Percentiles rank a stretch among this genome's conserved stretches.
Conservation (phyloP, 108 stramenopile genomes). For the Skeletonema grethae region DNA sequence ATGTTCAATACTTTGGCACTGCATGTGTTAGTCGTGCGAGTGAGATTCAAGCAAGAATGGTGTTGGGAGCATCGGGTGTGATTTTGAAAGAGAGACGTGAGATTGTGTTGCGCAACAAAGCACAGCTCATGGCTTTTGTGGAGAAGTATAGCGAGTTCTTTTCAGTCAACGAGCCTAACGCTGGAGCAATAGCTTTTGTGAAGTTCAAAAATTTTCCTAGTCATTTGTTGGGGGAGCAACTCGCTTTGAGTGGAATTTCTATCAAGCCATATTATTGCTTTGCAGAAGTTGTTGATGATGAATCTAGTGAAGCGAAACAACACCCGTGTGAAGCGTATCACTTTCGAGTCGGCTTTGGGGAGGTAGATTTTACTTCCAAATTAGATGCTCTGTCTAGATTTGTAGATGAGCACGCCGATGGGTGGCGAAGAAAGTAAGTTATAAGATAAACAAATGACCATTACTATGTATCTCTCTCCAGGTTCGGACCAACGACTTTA, state of each 20-base stretch:
- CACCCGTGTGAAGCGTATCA: constrained; percentile 33
- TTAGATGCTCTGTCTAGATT: constrained; percentile 56
- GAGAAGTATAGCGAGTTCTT: constrained; percentile 60
- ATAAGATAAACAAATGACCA: too few relatives aligned
- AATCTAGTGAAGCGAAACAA: not conserved
- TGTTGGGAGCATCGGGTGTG: constrained; percentile 48
- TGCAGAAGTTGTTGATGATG: constrained; percentile 15
- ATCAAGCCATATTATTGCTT: constrained; percentile 86
- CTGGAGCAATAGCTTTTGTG: constrained; percentile 78
- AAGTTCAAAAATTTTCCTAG: constrained; percentile 56
- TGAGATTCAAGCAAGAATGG: constrained; percentile 78
- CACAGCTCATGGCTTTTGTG: constrained; percentile 55
- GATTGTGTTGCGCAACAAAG: constrained; percentile 65
- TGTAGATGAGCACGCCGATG: constrained; percentile 48
- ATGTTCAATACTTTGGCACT: constrained; percentile 77
- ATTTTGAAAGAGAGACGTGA: constrained; percentile 51
- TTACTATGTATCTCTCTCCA: too few relatives aligned
- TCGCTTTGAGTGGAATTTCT: constrained; percentile 60
- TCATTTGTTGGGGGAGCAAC: constrained; percentile 50
- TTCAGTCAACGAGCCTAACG: constrained; percentile 60
- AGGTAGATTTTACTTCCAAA: constrained; percentile 57
- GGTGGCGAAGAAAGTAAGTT: constrained; percentile 59
- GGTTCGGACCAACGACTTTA: too few relatives aligned
- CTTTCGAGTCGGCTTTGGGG: constrained; percentile 81
- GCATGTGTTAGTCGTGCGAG: constrained; percentile 71